A percentile compares a stretch with the other conserved stretches of the same genome.
Conservation (phyloP, 805 yeast genomes). For the Tetrapisispora namnaoensis region DNA sequence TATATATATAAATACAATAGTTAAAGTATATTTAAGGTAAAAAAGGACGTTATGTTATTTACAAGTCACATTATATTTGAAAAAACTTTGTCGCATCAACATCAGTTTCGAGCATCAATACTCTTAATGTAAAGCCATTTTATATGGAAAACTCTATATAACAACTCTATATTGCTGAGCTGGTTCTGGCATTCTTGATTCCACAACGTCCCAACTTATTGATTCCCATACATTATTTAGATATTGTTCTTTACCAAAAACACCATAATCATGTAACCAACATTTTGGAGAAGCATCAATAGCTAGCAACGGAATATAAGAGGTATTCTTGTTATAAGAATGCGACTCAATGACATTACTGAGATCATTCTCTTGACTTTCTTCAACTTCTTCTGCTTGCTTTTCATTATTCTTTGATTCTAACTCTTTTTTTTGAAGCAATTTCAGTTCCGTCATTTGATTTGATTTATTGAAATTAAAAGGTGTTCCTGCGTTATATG, state of each 20-base stretch:
- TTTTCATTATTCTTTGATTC: neutral
- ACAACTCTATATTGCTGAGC: conserved; percentile 1
- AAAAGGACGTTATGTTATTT: neutral
- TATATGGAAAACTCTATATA: neutral
- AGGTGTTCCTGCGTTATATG: conserved; percentile 88
- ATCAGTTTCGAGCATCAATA: neutral
- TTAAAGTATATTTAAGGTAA: neutral
- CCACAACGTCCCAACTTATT: conserved; percentile 62
- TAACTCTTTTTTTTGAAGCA: neutral
- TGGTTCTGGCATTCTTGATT: conserved; percentile 33
- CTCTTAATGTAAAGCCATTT: neutral
- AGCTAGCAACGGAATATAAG: conserved; percentile 51
- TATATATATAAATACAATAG: neutral
- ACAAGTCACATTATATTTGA: neutral
- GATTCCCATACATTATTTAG: conserved; percentile 59
- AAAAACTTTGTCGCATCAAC: no score
- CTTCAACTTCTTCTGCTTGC: neutral
- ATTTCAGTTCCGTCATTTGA: conserved; percentile 22
- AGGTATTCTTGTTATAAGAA: neutral
- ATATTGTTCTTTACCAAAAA: conserved; percentile 57
- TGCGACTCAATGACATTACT: neutral
- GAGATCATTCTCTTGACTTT: neutral
- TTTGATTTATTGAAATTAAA: conserved; percentile 48
- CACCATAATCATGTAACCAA: conserved; percentile 68
- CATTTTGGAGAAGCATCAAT: conserved; percentile 65